A percentile compares a stretch with the other conserved stretches of the same genome.
These are phyloP conservation scores for Daldinia caldariorum DNA, from an alignment of 495 filamentous ascomycete species.

Conservation along the genomic window DNA sequence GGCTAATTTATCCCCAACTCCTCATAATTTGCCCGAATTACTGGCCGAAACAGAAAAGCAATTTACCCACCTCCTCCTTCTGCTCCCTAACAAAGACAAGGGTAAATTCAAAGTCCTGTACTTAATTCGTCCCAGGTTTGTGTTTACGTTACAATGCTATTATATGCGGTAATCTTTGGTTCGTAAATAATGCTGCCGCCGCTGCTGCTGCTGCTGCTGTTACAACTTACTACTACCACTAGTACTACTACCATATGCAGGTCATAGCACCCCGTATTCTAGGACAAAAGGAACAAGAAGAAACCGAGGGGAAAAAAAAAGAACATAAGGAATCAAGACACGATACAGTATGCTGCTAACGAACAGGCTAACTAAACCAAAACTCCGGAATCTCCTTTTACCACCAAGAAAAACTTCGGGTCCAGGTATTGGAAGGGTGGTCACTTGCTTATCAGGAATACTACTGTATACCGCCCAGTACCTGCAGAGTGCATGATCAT, in stretches of 20 bases:
- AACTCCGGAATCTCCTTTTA: conserved; percentile 3
- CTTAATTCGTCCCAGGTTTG: background rate
- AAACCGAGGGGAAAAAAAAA: background rate
- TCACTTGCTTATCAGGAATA: conserved; percentile 31
- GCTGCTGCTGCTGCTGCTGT: no score
- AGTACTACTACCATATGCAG: background rate
- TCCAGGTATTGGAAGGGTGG: conserved; percentile 16
- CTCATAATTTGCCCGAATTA: conserved; percentile 41
- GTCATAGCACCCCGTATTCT: conserved; percentile 4
- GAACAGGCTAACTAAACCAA: background rate
- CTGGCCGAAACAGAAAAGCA: conserved; percentile 29
- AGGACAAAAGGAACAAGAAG: conserved; percentile 10
- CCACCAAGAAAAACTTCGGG: background rate
- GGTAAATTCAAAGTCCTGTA: background rate
- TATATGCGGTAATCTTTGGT: background rate
- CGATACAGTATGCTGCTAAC: background rate
- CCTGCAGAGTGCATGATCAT: conserved; percentile 34
- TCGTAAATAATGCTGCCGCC: background rate
- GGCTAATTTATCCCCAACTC: conserved; percentile 31
- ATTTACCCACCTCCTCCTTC: conserved; percentile 31
- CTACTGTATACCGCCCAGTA: conserved; percentile 32
- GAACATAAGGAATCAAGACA: background rate
- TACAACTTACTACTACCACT: background rate
- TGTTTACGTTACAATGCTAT: conserved; percentile 1
- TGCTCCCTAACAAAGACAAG: background rate